Conservation (phyloP, 2,329 filamentous ascomycete genomes). For the Metarhizium humberi region DNA sequence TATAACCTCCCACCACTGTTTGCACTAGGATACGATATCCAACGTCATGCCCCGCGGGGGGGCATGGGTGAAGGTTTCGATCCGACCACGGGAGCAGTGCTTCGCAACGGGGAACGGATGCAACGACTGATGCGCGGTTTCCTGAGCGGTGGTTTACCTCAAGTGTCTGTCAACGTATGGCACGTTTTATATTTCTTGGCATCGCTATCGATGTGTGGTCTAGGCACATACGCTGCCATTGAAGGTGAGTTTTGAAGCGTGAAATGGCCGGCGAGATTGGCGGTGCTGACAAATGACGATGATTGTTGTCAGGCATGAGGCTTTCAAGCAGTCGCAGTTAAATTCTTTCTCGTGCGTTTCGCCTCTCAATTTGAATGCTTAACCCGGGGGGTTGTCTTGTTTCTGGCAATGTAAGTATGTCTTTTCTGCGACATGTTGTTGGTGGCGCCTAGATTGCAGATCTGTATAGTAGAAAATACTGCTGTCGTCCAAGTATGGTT, state of each 20-base stretch:
- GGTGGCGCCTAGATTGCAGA: no score
- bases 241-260: constrained; percentile 1
- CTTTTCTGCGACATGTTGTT: no score
- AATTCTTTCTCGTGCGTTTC: constrained; percentile 12
- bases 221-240: constrained; percentile 9
- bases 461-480: no score
- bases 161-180: constrained; percentile 4
- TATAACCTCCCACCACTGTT: constrained; percentile 45
- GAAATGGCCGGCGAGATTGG: no score
- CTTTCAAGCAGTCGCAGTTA: constrained; percentile 10
- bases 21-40: constrained; percentile 11
- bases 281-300: background rate
- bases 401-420: no score
- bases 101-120: background rate
- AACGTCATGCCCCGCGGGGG: constrained; percentile 8
- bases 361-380: constrained; percentile 7
- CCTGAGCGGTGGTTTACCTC: constrained; percentile 1
- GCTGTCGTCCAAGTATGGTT: no score
- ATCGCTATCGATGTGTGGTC: constrained; percentile 7
- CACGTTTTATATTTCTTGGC: constrained; percentile 8
- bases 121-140: constrained; percentile 2
- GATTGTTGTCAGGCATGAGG: background rate
- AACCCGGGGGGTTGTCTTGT: background rate
- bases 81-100: background rate
- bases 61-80: constrained; percentile 11